These are phyloP conservation scores for Tolypocladium tropicale DNA, from an alignment of 2,329 filamentous ascomycete species.

Conservation along the genomic window DNA sequence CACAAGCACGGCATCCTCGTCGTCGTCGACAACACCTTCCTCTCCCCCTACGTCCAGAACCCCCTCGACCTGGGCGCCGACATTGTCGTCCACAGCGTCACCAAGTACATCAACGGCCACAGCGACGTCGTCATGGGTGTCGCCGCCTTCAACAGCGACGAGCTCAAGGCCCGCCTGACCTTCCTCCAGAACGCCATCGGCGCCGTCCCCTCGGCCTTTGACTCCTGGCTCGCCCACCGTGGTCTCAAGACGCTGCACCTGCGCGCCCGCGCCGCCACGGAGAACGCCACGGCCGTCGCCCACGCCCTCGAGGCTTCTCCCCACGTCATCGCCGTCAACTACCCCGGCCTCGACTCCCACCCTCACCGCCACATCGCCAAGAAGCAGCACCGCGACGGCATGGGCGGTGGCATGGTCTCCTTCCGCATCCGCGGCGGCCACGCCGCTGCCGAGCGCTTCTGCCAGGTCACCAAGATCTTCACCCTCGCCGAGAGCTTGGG, in stretches of 20 bases:
- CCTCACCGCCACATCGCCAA: constrained; percentile 74
- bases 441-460: constrained; percentile 82
- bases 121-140: constrained; percentile 96
- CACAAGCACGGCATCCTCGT: constrained; percentile 85
- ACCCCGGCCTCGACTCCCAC: constrained; percentile 83
- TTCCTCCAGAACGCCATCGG: constrained; percentile 98
- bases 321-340: constrained; percentile 84
- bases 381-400: constrained; percentile 86
- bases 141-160: constrained; percentile 84
- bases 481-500: constrained; percentile 88
- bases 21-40: constrained; percentile 98
- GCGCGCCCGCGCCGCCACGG: constrained; percentile 72
- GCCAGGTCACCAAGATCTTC: constrained; percentile 79
- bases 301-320: constrained; percentile 67
- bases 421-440: constrained; percentile 89
- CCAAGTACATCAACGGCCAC: constrained; percentile 99
- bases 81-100: constrained; percentile 93
- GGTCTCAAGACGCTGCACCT: constrained; percentile 95
- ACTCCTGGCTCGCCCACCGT: constrained; percentile 95
- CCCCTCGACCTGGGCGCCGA: constrained; percentile 91
- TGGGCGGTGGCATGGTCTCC: constrained; percentile 95
- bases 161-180: constrained; percentile 63
- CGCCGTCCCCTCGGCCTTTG: constrained; percentile 87
- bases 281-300: constrained; percentile 72
- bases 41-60: constrained; percentile 94